Evolutionary conservation across 768 basidiomycete species (phyloP), one percentile per base, ranked within the genome.

Genomic region (Leucosporidium yakuticum): DNA sequence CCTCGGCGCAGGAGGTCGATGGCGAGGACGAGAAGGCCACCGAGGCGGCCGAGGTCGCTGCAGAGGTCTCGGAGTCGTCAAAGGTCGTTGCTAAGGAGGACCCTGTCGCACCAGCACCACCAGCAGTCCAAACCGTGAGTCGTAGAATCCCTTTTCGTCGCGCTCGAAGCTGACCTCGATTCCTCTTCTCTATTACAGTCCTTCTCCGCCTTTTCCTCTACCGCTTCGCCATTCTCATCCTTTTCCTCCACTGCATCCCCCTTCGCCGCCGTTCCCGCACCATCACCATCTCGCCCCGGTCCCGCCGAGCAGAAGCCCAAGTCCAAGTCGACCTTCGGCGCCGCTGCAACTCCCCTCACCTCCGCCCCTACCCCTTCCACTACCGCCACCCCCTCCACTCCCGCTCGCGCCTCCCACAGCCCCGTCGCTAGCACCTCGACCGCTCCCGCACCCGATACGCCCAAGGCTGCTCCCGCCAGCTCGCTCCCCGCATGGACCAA

Each of bases 241-340:
- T 73, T 62, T 47, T 39, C 65, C 21, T 67, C 71, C 0, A 25
- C 68, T 15, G 51, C 68, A 4, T 73, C 71, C 1, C 71, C 68
- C 4, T 64, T 73, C 63, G 65, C 68, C 12, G 50, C 48, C 32
- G 60, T 66, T 31, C 67, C 14, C 39, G 36, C 25, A 3, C 50
- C 23, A 61, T 48, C 50, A 21, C 50, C 31, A 3, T 29, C 54
- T 36, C 62, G 32, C 25, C 47, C 64, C 15, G 27, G 64, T 4
- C 32, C 51, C n/a, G 57, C 63, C 11, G n/a, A 29, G 14, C 67
- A 72, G 57, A 72, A 69, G 63, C 71, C 71, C 15, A 72, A 72
- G 34, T 23, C 62, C 34, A 68, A 66, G 36, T 36, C 63, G 4
- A 21, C 60, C 4, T 69, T 73, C 56, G 58, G 65, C 17, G 64